Base-by-base conservation (phyloP, 805 yeast genomes). In the Suhomyces vadensis region DNA sequence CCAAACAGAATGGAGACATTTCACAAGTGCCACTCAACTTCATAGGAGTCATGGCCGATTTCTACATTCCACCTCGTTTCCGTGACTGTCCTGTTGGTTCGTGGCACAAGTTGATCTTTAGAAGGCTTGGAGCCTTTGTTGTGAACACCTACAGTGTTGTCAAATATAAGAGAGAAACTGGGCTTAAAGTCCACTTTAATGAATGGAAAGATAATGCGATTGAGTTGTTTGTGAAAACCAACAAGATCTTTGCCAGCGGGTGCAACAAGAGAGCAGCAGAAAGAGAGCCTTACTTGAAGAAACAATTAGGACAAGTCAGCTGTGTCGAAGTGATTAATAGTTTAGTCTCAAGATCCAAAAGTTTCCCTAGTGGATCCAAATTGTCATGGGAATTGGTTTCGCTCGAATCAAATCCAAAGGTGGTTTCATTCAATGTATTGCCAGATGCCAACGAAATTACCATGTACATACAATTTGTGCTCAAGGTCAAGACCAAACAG, bases 151-250 rank as follows among this genome's bases (percentile, higher is more conserved):
- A 73, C 42, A 74, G 71, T 47, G 71, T 76, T 3, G 74, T 71
- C 43, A 72, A 72, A 50, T 77, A 65, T 55, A 75, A 69, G 62
- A 58, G 63, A 35, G 77, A 71, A 39, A 67, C 74, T 27, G 63
- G 64, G 29, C 58, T 65, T 47, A 64, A 63, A 21, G 78, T 81
- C 29, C 59, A 77, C 44, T 85, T 81, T 63, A 87, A 91, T 24
- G 77, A 82, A 47, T 91, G 96, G 96, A 87, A 87, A 63, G 92
- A 89, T 64, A 76, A 75, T 23, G 95, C 95, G 6, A 81, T 91
- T 54, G 88, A 88, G 53, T 73, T 72, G 40, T 90, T 82, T 62
- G 85, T 85, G 22, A 78, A 79, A 45, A 84, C 87, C n/a, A 89
- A 91, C 66, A 81, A 82, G 56, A 82, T 89, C 2, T 91, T 91